phyloP scores from a whole-genome alignment of 2,329 filamentous ascomycete species.

The Orbilia blumenaviensis region DNA sequence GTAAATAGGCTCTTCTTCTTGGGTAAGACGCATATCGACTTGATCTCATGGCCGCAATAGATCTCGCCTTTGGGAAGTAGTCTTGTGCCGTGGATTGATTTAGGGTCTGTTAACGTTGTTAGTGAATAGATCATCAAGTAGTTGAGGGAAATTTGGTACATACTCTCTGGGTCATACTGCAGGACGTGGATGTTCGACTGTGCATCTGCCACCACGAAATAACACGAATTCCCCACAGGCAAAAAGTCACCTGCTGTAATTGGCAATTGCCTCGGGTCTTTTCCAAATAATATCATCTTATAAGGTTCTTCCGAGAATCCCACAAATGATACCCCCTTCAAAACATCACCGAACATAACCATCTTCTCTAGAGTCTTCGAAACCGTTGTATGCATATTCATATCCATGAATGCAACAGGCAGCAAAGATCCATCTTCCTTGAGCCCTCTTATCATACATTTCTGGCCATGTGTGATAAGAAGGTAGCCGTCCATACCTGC shows the following conservation, averaged over 20 bases:
- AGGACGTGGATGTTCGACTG: constrained; percentile 87
- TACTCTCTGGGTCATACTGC: constrained; percentile 94
- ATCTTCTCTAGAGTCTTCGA: constrained; percentile 83
- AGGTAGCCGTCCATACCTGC: constrained; percentile 88
- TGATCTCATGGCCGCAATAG: constrained; percentile 79
- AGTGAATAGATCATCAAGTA: constrained; percentile 48
- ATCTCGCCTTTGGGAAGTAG: constrained; percentile 89
- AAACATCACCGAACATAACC: constrained; percentile 87
- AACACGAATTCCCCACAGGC: constrained; percentile 82
- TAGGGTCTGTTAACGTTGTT: constrained; percentile 73
- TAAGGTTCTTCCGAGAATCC: constrained; percentile 98
- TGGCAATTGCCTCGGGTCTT: constrained; percentile 80
- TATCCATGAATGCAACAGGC: constrained; percentile 96
- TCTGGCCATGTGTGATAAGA: constrained; percentile 91
- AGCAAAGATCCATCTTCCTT: constrained; percentile 94
- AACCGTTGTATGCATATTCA: constrained; percentile 91
- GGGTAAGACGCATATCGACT: constrained; percentile 78
- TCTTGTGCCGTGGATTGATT: constrained; percentile 86
- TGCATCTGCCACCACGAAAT: constrained; percentile 82
- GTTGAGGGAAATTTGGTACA: constrained; percentile 60
- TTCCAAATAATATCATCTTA: constrained; percentile 90
- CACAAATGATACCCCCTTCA: constrained; percentile 95
- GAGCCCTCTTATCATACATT: constrained; percentile 93
- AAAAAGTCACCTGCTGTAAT: constrained; percentile 86
- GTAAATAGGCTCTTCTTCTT: constrained; percentile 57